Base-by-base conservation (phyloP, 768 basidiomycete species). In the Panaeolus cyanescens region DNA sequence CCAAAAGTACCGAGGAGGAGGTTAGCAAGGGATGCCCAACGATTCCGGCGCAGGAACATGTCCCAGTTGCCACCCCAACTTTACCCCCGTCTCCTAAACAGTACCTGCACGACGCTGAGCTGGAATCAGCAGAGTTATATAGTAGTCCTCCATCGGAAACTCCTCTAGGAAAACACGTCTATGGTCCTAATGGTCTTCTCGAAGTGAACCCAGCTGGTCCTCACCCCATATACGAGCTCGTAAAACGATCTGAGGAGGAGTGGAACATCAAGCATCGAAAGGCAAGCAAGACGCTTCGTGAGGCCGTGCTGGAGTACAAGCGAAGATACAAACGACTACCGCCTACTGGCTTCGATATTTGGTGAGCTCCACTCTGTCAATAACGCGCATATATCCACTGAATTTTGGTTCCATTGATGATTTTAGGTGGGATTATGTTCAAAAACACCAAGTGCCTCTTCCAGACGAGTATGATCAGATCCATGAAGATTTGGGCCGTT, bases 391-490 rank as follows among this genome's bases (percentile, higher is more conserved):
- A 8, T 37, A 50, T 30, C 5, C 19, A 28, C 45, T 28, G 1
- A 50, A 25, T 12, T 5, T 22, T 28, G 15, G 10, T 25, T 32
- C 30, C 6, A 3, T 2, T 25, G 2, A 28, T 28, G 25, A 5
- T 25, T 10, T n/a, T 22, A 75, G 76, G 77, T 80, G 77, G 79
- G 62, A 60, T 1, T 79, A 77, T 70, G 88, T 86, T 28, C 75
- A 81, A 67, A 77, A 82, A 50, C 82, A 92, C 71, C 72, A 83
- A 5, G 85, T 92, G 31, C 83, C 84, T 65, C 84, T 94, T 45
- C 80, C 89, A 17, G 93, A 96, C 72, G 93, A 95, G 67, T 95
- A 92, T 68, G 90, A 90, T 65, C 79, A 80, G 45, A 83, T 94
- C 31, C 67, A 81, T 55, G 75, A 80, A 54, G 93, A 96, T 71